Base-by-base conservation (phyloP, 441 rosid genomes). In the Biscutella auriculata region DNA sequence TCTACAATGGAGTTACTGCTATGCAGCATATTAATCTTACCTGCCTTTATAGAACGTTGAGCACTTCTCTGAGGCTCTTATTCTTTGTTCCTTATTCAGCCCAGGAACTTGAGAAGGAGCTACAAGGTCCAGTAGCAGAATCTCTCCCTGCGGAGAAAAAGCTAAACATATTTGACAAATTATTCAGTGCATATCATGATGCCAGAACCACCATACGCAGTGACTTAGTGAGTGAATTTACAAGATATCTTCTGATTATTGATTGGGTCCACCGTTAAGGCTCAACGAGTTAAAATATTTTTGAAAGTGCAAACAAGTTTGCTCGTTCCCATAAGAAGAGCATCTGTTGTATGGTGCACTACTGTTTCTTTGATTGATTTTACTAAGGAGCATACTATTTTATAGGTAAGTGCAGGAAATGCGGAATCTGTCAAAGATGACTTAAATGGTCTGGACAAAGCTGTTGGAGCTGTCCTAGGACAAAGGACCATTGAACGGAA, bases 41-140 rank as follows among this genome's bases (percentile, higher is more conserved):
- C 21, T 51, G 56, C 43, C 53, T 41, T 43, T 58, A 9, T 49
- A 34, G 59, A 43, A 49, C 43, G 12, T 48, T 14, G 27, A 41
- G 35, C 68, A 62, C 43, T 53, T 55, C 17, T 19, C 23, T 56
- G 64, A 46, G 55, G 39, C 63, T 74, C 52, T 73, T 42, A 34
- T 67, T 53, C 46, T 53, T 49, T 44, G 47, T 58, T 35, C 60
- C 44, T 32, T 67, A 23, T 74, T 59, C 89, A 94, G 99, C 99
- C 28, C 96, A 94, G 73, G 99, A 94, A 49, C 77, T 87, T 77
- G 97, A 87, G 85, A 87, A 90, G 82, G 96, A 87, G 82, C 71
- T 90, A 73, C 76, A 80, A 57, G 95, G 94, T 63, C 83, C 82
- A 57, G 63, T 72, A 57, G 83, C 82, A 23, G 94, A 82, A 67